Evolutionary conservation across 345 rosid species (phyloP), one percentile per base, ranked within the genome.

Genomic region (Salix koriyanagi): DNA sequence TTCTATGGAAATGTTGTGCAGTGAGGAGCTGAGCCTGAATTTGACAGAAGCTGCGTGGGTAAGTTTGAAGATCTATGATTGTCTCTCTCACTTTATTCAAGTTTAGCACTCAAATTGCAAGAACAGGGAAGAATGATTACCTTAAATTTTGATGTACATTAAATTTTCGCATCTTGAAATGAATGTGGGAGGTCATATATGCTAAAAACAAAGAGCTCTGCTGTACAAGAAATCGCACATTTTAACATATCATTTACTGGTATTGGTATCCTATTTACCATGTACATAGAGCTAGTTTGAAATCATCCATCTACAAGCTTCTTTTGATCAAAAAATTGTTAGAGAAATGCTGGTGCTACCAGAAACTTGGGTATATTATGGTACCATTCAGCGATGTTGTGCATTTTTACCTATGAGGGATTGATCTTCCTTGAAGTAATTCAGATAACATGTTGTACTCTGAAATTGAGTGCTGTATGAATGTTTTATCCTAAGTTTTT

Each of bases 11-110:
- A 19, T 82, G 77, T 11, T 69, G 67, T 90, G 91, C 92, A 93
- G 98, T 76, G 98, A 93, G 89, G 96, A 90, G 79, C 88, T 95
- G 86, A 72, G 67, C 83, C 84, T 93, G 71, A 95, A 95, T 85
- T 85, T 95, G 87, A 91, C 91, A 50, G 99, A 95, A 81, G 99
- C 99, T 83, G 97, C 99, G 67, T 89, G 97, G 99, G 98, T 95
- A 89, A 86, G 90, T 77, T 66, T 30, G 69, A 74, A 39, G 25
- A 66, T 74, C 30, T 74, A 21, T 60, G 16, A 41, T 37, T 42
- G 65, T 72, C 2, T 56, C 62, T 58, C 64, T n/a, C 2, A 58
- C 64, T n/a, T 58, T 23, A 58, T 26, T 58, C 28, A n/a, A n/a
- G 12, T 58, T 10, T 58, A 58, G 26, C 12, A 58, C 14, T 58